Evolutionary conservation across 2,329 filamentous ascomycete genomes (phyloP), one percentile per base, ranked within the genome.

Genomic region (Botrytis galanthina): DNA sequence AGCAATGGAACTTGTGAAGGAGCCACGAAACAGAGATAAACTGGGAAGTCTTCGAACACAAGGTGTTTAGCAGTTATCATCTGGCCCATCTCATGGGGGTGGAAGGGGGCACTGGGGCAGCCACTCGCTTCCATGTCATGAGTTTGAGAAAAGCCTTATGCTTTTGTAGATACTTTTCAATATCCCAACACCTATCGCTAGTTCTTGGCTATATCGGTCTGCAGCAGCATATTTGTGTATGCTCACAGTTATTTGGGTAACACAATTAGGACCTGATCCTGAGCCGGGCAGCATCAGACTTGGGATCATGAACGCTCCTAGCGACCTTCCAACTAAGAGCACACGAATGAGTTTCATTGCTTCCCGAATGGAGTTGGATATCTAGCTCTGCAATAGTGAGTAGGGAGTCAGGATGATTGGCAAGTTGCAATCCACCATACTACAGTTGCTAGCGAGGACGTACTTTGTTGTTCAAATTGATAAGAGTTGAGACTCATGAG

Each of bases 331-430:
- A 20, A 32, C 4, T 4, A 7, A 5, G 26, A 42, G 8, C 8
- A 3, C 6, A 10, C 6, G 12, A 1, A n/a, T 6, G 12, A 1
- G 1, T 4, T 16, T 48, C 20, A 18, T 37, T 16, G 6, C 0
- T 48, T 3, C 20, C 20, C 32, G 9, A 29, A 26, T 4, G 5
- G 35, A 37, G 9, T 18, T 37, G 20, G 22, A 16, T 3, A 32
- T 12, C 4, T 14, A 62, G 26, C 7, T 29, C 8, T 62, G 26
- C 3, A 29, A 29, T 37, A 22, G 35, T 16, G 12, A n/a, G 9
- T 3, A 9, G 39, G 37, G 42, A 16, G 22, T 37, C 1, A 66
- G 29, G 1, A 37, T 9, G 60, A 2, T 4, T 8, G 32, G 12
- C 44, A 18, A 59, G n/a, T 26, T 60, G n/a, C 39, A 64, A 29